phyloP scores from a whole-genome alignment of 2,329 filamentous ascomycete species.

The Colletotrichum cordylinicola region DNA sequence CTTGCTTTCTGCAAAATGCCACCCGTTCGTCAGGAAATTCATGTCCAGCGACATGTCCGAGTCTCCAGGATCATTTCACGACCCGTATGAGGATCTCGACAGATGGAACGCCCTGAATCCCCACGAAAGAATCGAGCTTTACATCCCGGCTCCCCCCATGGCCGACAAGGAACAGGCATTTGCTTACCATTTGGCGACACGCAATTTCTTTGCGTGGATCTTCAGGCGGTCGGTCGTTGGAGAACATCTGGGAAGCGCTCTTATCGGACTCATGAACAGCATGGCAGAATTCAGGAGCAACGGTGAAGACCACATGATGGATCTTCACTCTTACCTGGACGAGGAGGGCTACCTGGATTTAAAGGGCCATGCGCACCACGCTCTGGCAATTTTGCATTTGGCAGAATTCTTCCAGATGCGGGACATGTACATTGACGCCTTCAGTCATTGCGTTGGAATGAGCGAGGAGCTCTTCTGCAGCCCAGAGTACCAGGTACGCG shows the following conservation, averaged over 20 bases:
- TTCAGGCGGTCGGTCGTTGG: conserved; percentile 72
- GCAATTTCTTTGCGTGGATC: conserved; percentile 79
- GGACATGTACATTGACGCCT: conserved; percentile 75
- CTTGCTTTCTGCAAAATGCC: conserved; percentile 64
- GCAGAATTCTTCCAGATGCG: conserved; percentile 69
- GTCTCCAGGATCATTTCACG: background rate
- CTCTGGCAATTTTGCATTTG: conserved; percentile 70
- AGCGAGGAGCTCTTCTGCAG: conserved; percentile 61
- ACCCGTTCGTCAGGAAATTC: conserved; percentile 63
- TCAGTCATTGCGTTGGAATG: conserved; percentile 83
- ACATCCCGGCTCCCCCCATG: conserved; percentile 68
- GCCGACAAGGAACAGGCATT: conserved; percentile 60
- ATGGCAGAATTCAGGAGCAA: conserved; percentile 66
- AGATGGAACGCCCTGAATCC: conserved; percentile 36
- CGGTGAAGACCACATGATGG: conserved; percentile 61
- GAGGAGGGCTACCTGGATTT: conserved; percentile 74
- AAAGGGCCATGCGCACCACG: conserved; percentile 69
- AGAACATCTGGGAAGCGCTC: conserved; percentile 64
- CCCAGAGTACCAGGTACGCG: conserved; percentile 66
- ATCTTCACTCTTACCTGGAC: conserved; percentile 70
- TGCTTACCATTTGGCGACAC: conserved; percentile 69
- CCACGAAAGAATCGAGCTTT: conserved; percentile 60
- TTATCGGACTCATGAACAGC: conserved; percentile 69
- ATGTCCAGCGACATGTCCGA: conserved; percentile 30
- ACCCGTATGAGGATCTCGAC: conserved; percentile 31